These are phyloP conservation scores for Pythium pyrilobum DNA, from an alignment of 352 stramenopile species.

Conservation along the genomic window DNA sequence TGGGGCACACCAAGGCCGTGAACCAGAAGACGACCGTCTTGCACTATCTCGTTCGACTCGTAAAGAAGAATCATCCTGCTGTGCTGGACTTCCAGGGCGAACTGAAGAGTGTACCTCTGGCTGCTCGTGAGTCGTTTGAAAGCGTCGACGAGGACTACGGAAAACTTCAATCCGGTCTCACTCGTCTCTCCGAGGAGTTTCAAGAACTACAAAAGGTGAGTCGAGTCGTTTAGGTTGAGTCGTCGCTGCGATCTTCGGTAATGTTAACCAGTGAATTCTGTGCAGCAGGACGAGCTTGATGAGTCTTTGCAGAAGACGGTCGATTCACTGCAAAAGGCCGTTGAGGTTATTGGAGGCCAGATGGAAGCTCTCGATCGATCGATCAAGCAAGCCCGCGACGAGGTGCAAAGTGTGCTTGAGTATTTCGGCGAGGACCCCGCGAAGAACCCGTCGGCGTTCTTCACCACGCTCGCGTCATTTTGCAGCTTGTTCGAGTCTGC, in stretches of 20 bases:
- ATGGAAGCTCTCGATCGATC: constrained; percentile 35
- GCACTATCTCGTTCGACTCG: constrained; percentile 96
- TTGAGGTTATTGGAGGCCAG: constrained; percentile 33
- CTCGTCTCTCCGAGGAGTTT: constrained; percentile 42
- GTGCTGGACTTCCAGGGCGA: constrained; percentile 92
- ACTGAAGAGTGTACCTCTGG: constrained; percentile 74
- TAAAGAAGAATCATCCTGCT: constrained; percentile 93
- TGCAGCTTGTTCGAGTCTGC: constrained; percentile 68
- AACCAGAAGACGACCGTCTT: constrained; percentile 98
- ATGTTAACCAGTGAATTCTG: not conserved
- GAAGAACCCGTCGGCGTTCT: constrained; percentile 69
- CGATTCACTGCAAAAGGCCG: constrained; percentile 30
- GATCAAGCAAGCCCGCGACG: constrained; percentile 36
- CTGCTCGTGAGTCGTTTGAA: constrained; percentile 79
- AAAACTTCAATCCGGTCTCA: constrained; percentile 46
- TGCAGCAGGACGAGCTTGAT: constrained; percentile 5
- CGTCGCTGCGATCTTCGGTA: not conserved
- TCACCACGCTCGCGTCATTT: constrained; percentile 79
- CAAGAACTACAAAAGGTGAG: constrained; percentile 38
- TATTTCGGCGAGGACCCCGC: constrained; percentile 84
- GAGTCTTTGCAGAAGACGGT: constrained; percentile 4
- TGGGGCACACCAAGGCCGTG: constrained; percentile 92
- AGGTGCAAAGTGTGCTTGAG: constrained; percentile 72
- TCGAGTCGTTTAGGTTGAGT: too few species aligned
- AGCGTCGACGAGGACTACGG: constrained; percentile 57